Conservation (phyloP, 2,329 filamentous ascomycete genomes). For the Colletotrichum sp. region DNA sequence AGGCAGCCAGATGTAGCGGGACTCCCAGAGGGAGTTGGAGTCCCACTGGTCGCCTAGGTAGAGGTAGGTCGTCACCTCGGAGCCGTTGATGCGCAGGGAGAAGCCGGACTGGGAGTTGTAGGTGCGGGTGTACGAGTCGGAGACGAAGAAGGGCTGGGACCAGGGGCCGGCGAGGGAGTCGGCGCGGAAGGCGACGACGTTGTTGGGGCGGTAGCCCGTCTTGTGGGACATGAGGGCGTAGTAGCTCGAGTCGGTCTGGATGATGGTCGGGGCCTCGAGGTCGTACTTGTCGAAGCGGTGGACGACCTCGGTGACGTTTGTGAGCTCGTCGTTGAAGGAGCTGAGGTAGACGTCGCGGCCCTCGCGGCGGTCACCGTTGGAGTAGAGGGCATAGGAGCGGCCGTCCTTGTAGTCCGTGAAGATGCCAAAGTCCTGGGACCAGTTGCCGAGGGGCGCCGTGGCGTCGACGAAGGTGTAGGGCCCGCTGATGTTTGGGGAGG, state of each 20-base stretch:
- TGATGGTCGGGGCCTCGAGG: conserved; percentile 64
- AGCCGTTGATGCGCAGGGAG: conserved; percentile 51
- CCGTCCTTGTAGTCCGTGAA: conserved; percentile 66
- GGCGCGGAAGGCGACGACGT: conserved; percentile 61
- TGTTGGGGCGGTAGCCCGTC: conserved; percentile 68
- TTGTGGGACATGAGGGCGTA: conserved; percentile 68
- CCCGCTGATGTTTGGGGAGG: conserved; percentile 55
- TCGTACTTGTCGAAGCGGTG: conserved; percentile 65
- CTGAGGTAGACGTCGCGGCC: conserved; percentile 64
- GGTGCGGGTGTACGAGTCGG: conserved; percentile 53
- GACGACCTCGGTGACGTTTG: conserved; percentile 54
- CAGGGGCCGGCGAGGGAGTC: conserved; percentile 53
- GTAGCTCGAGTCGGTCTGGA: conserved; percentile 65
- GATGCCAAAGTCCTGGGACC: conserved; percentile 67
- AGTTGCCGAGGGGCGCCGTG: conserved; percentile 62
- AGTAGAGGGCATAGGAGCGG: conserved; percentile 61
- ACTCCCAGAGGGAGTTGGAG: conserved; percentile 57
- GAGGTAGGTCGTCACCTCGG: conserved; percentile 53
- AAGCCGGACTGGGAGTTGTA: conserved; percentile 59
- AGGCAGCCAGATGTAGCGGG: conserved; percentile 61
- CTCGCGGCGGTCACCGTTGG: conserved; percentile 60
- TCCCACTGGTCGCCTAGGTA: conserved; percentile 59
- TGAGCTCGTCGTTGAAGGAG: conserved; percentile 56
- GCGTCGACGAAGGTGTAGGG: conserved; percentile 61
- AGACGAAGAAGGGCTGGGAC: conserved; percentile 57